Conservation (phyloP, 2,329 filamentous ascomycete species). For the Ceratocystis colombiana region DNA sequence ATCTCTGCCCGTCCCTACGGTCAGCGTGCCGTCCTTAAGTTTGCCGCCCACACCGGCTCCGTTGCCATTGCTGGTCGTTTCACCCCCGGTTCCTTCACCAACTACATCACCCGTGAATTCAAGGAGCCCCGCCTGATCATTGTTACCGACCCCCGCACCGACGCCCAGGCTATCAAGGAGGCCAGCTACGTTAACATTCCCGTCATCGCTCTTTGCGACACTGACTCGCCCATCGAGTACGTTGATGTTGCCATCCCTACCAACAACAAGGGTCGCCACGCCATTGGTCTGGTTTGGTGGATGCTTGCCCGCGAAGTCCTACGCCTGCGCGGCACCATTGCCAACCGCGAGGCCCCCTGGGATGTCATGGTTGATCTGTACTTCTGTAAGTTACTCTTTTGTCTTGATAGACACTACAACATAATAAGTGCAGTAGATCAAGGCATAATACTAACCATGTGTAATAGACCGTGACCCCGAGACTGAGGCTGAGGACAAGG, state of each 20-base stretch:
- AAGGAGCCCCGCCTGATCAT: conserved; percentile 99
- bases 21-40: conserved; percentile 99
- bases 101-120: conserved; percentile 99
- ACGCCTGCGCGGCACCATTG: conserved; percentile 92
- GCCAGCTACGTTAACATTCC: conserved; percentile 99
- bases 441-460: conserved; percentile 27
- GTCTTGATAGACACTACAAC: not conserved
- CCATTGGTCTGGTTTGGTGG: conserved; percentile 99
- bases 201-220: conserved; percentile 98
- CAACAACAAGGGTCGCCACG: conserved; percentile 99
- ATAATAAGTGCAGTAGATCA: not conserved
- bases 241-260: conserved; percentile 99
- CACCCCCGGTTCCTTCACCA: conserved; percentile 99
- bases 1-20: conserved; percentile 99
- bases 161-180: conserved; percentile 99
- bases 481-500: conserved; percentile 98
- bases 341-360: conserved; percentile 93
- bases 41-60: conserved; percentile 95
- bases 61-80: conserved; percentile 98
- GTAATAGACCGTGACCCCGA: conserved; percentile 83
- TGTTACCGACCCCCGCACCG: conserved; percentile 98
- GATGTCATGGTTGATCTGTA: conserved; percentile 99
- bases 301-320: conserved; percentile 99
- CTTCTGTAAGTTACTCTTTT: conserved; percentile 59
- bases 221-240: conserved; percentile 98